Base-by-base conservation (phyloP, 306 rosid species). In the Sphenostylis stenocarpa region DNA sequence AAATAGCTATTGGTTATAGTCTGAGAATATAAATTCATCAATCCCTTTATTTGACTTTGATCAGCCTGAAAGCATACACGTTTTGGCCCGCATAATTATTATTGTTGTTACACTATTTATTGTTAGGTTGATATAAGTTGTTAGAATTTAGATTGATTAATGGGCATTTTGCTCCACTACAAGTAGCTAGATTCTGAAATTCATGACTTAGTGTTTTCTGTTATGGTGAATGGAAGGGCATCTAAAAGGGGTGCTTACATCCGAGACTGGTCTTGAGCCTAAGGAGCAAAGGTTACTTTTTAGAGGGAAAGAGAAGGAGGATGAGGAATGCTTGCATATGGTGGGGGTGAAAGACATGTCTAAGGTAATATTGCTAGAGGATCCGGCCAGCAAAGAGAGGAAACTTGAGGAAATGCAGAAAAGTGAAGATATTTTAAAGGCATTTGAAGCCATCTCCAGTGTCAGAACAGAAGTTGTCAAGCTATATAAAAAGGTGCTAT, bases 351-450 rank as follows among this genome's bases (percentile, higher is more conserved):
- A 82, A 70, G 93, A 92, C 55, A 78, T 60, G 93, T 88, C 93
- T 7, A 88, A 90, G 73, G 80, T 92, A 76, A 33, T 90, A 6
- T 75, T 92, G 75, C 43, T 88, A 15, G 95, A 92, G 83, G 96
- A 92, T 78, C 96, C 97, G 43, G 93, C 91, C 0, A 88, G 90
- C 80, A 85, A 69, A 83, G 96, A 90, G 82, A 86, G 72, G 80
- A 92, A 87, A 84, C 82, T 86, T 3, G 65, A 80, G 58, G 87
- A 87, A 82, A 87, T 84, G 85, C 80, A 82, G 78, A 86, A 45
- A 62, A 91, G 69, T 48, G 80, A 77, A 45, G 75, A 73, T 38
- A 34, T 67, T 9, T 63, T 73, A 4, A 85, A 84, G 75, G 87
- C 90, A 11, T 84, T 44, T 52, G 90, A 87, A 70, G 83, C 89